Evolutionary conservation across 495 filamentous ascomycete genomes (phyloP).

Genomic region (Aspergillus sclerotioniger): DNA sequence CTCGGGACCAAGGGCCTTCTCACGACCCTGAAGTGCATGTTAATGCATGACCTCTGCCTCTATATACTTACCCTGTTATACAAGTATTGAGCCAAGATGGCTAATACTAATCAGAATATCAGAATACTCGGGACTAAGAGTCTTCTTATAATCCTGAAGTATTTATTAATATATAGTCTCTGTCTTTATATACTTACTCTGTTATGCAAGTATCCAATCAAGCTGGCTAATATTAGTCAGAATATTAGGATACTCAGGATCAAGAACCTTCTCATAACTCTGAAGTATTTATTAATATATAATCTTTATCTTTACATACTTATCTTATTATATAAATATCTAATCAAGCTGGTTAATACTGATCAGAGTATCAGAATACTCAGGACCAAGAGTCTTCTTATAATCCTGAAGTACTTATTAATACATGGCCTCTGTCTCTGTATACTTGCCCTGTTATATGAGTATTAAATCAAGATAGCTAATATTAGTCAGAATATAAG

Average conservation of each 20-base stretch:
- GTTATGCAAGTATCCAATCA: not conserved
- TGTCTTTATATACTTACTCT: constrained; percentile 35
- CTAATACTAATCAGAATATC: not conserved
- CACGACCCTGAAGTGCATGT: too few species aligned
- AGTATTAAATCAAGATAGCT: not conserved
- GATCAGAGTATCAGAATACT: not conserved
- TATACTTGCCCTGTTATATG: constrained; percentile 10
- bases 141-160: not conserved
- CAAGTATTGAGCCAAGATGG: too few species aligned
- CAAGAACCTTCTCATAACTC: too few species aligned
- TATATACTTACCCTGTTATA: too few species aligned
- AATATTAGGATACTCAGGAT: too few species aligned
- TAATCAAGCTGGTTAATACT: not conserved
- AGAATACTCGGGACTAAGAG: not conserved
- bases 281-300: too few species aligned
- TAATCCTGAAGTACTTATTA: constrained; percentile 26
- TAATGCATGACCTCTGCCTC: too few species aligned
- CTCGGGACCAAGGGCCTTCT: too few species aligned
- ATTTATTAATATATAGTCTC: constrained; percentile 36
- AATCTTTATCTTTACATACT: too few species aligned
- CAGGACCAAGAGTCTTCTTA: not conserved
- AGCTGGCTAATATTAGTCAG: not conserved
- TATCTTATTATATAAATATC: too few species aligned
- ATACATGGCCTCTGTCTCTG: constrained; percentile 39
- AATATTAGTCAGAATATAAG: not conserved